A percentile compares a stretch with the other conserved stretches of the same genome.
These are phyloP conservation scores for Cucurbitaria berberidis DNA, from an alignment of 2,329 filamentous ascomycete genomes.

Conservation along the genomic window DNA sequence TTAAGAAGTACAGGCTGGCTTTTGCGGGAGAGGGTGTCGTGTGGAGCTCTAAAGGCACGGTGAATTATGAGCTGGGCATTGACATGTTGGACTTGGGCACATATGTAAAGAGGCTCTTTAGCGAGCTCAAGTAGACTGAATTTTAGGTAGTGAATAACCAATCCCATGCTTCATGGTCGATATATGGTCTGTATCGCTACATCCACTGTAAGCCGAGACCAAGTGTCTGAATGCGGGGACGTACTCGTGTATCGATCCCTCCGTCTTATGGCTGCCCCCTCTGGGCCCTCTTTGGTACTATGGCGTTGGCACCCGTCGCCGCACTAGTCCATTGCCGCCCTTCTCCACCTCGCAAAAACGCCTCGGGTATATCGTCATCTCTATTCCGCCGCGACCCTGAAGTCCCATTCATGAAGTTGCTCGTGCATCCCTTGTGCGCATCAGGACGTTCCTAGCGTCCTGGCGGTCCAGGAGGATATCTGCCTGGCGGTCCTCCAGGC, in stretches of 20 bases:
- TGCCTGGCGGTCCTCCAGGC: constrained; percentile 29
- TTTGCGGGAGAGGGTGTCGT: constrained; percentile 67
- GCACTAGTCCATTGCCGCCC: constrained; percentile 7
- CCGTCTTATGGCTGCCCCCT: constrained; percentile 2
- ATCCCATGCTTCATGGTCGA: no score
- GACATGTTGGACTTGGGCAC: constrained; percentile 51
- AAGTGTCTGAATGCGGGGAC: background rate
- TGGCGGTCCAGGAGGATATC: constrained; percentile 34
- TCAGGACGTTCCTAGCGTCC: constrained; percentile 31
- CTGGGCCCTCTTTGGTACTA: constrained; percentile 16
- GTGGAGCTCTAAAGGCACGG: constrained; percentile 62
- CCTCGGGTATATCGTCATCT: constrained; percentile 25
- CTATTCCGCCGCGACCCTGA: constrained; percentile 13
- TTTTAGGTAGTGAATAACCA: constrained; percentile 1
- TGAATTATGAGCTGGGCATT: constrained; percentile 61
- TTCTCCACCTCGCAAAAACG: constrained; percentile 13
- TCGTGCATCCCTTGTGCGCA: constrained; percentile 10
- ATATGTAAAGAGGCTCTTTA: constrained; percentile 39
- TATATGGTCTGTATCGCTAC: constrained; percentile 20
- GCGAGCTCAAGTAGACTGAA: constrained; percentile 5
- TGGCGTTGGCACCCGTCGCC: constrained; percentile 31
- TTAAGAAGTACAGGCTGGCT: constrained; percentile 66
- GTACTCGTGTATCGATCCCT: background rate
- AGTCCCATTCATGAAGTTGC: background rate
- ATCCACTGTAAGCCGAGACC: constrained; percentile 13